phyloP scores from a whole-genome alignment of 2,329 filamentous ascomycete species.

The Ophiostoma sp. region DNA sequence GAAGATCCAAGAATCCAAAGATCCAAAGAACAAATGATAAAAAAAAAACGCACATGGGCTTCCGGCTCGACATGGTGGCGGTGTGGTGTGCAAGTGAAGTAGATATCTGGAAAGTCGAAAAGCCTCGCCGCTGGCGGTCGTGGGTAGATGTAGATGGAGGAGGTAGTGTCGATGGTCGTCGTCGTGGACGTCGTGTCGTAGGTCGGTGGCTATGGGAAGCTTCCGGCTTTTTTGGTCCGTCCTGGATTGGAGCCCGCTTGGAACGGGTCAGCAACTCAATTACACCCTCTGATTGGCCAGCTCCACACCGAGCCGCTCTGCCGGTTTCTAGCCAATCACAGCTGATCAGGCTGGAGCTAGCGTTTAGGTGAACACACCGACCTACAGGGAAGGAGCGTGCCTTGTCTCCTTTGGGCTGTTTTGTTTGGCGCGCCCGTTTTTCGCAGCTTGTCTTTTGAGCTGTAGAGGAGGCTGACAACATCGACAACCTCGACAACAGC shows the following conservation, averaged over 20 bases:
- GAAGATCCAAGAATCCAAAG: background rate
- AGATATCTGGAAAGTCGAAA: too few species aligned
- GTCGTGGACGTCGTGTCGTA: background rate
- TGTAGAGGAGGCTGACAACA: slow-evolving; percentile 2
- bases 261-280: slow-evolving; percentile 27
- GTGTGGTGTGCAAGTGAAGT: background rate
- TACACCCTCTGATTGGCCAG: slow-evolving; percentile 27
- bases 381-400: background rate
- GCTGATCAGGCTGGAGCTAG: slow-evolving; percentile 23
- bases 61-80: slow-evolving; percentile 51
- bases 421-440: slow-evolving; percentile 15
- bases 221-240: background rate
- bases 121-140: too few species aligned
- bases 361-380: background rate
- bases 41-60: slow-evolving; percentile 47
- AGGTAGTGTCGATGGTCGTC: slow-evolving; percentile 30
- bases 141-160: slow-evolving; percentile 21
- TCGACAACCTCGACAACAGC: slow-evolving; percentile 1
- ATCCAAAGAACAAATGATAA: background rate
- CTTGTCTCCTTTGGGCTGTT: slow-evolving; percentile 8
- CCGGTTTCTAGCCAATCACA: slow-evolving; percentile 25
- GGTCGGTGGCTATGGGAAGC: background rate
- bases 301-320: background rate
- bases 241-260: slow-evolving; percentile 13
- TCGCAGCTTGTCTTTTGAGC: background rate